phyloP scores from a whole-genome alignment of 345 rosid genomes.

The Crucihimalaya himalaica region DNA sequence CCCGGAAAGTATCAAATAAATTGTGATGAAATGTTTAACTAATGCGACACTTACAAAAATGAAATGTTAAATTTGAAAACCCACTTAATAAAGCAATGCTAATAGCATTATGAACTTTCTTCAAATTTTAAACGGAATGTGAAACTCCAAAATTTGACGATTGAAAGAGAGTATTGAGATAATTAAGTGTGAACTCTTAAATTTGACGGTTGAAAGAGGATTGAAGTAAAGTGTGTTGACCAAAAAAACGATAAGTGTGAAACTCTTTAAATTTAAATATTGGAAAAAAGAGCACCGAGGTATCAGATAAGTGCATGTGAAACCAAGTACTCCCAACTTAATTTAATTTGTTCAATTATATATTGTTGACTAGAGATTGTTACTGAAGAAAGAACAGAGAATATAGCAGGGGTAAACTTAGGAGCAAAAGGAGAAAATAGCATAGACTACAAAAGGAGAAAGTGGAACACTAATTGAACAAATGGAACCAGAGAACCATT shows the following conservation, averaged over 20 bases:
- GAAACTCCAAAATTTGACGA: background rate
- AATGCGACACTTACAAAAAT: background rate
- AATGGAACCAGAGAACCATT: too few species aligned
- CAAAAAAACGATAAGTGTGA: background rate
- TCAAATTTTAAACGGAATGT: background rate
- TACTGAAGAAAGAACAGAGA: too few species aligned
- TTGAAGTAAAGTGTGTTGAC: background rate
- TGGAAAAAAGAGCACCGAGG: constrained; percentile 11
- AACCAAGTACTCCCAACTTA: background rate
- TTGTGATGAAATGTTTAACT: background rate
- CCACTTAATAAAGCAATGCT: background rate
- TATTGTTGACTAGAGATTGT: too few species aligned
- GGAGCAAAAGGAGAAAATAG: too few species aligned
- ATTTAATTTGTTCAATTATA: background rate
- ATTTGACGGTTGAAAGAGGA: background rate
- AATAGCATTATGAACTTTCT: background rate
- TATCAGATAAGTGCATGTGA: constrained; percentile 13
- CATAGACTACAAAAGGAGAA: too few species aligned
- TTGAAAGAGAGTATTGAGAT: background rate
- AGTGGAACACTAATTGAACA: too few species aligned
- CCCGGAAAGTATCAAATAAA: background rate
- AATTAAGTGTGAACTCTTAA: constrained; percentile 13
- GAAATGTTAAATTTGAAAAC: background rate
- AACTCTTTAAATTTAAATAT: background rate
- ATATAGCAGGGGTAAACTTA: too few species aligned